Percentiles rank a stretch among this genome's conserved stretches.
Evolutionary conservation across 2,329 filamentous ascomycete genomes (phyloP).

Genomic region (Thyridium curvatum): DNA sequence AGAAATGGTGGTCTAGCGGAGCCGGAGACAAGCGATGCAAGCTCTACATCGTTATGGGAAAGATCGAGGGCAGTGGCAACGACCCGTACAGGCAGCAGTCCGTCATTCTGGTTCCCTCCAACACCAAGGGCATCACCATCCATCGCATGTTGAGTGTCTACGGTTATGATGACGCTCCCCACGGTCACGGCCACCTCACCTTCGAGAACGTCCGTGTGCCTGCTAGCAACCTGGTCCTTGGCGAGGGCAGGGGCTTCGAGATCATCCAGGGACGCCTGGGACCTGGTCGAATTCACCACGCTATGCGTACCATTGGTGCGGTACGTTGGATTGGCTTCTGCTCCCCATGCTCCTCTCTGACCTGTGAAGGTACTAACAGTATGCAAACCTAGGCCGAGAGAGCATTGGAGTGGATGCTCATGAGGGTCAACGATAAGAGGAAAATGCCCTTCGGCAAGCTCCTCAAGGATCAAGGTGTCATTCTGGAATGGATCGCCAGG

Average conservation of each 20-base stretch:
- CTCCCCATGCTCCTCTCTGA: not conserved
- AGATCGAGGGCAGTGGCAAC: slow-evolving; percentile 69
- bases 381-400: slow-evolving; percentile 61
- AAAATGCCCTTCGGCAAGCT: slow-evolving; percentile 91
- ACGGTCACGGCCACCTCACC: slow-evolving; percentile 88
- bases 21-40: slow-evolving; percentile 88
- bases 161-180: slow-evolving; percentile 96
- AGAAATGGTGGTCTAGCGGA: slow-evolving; percentile 99
- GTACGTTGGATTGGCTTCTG: slow-evolving; percentile 31
- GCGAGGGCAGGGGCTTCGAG: slow-evolving; percentile 91
- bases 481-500: slow-evolving; percentile 89
- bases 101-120: slow-evolving; percentile 79
- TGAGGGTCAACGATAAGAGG: slow-evolving; percentile 83
- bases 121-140: slow-evolving; percentile 80
- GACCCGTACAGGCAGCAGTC: slow-evolving; percentile 88
- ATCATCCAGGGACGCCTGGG: slow-evolving; percentile 97
- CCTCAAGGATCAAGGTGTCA: slow-evolving; percentile 83
- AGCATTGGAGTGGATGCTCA: slow-evolving; percentile 90
- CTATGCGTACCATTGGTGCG: slow-evolving; percentile 90
- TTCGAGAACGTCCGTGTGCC: slow-evolving; percentile 91
- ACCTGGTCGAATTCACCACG: slow-evolving; percentile 94
- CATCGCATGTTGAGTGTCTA: slow-evolving; percentile 91
- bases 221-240: slow-evolving; percentile 76
- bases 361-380: not conserved
- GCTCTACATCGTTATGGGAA: slow-evolving; percentile 96